These are phyloP conservation scores for Mucor piriformis DNA, from an alignment of 371 early-diverging fungal genomes.

Conservation along the genomic window DNA sequence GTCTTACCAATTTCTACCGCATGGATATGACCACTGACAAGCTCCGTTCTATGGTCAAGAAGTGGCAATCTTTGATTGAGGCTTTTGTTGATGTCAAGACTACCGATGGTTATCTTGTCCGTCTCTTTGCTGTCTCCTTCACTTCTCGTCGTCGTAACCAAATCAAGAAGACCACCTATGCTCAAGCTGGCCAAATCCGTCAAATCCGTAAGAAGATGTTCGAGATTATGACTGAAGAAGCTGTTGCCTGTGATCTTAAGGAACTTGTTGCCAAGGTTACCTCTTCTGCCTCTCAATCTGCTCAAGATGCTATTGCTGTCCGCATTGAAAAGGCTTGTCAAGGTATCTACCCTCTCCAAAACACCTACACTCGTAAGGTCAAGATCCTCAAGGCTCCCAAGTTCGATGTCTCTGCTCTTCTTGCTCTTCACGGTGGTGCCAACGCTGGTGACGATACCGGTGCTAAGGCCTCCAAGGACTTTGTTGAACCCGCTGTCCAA, in stretches of 20 bases:
- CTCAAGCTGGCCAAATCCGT: conserved; percentile 95
- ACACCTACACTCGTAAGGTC: conserved; percentile 98
- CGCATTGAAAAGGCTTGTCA: conserved; percentile 97
- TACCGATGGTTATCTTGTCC: conserved; percentile 99
- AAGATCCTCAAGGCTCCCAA: conserved; percentile 99
- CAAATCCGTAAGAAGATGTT: conserved; percentile 99
- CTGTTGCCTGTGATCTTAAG: conserved; percentile 90
- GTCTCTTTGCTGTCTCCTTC: conserved; percentile 98
- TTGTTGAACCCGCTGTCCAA: conserved; percentile 81
- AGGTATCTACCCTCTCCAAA: conserved; percentile 99
- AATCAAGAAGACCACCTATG: conserved; percentile 99
- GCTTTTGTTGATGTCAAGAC: conserved; percentile 99
- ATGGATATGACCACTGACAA: conserved; percentile 99
- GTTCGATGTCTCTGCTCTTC: conserved; percentile 93
- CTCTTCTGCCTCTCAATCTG: conserved; percentile 52
- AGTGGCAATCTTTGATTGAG: conserved; percentile 99
- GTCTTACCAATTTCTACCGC: conserved; percentile 99
- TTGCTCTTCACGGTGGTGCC: conserved; percentile 91
- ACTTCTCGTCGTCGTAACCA: conserved; percentile 96
- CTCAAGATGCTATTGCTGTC: conserved; percentile 86
- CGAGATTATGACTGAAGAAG: conserved; percentile 95
- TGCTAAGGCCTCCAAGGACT: conserved; percentile 72
- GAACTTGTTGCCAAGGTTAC: conserved; percentile 96
- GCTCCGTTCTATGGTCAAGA: conserved; percentile 99
- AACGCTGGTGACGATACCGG: conserved; percentile 74